Percentiles rank a stretch among this genome's conserved stretches.
Conservation (phyloP, 202 grass and related monocot genomes). For the Hordeum pubiflorum region DNA sequence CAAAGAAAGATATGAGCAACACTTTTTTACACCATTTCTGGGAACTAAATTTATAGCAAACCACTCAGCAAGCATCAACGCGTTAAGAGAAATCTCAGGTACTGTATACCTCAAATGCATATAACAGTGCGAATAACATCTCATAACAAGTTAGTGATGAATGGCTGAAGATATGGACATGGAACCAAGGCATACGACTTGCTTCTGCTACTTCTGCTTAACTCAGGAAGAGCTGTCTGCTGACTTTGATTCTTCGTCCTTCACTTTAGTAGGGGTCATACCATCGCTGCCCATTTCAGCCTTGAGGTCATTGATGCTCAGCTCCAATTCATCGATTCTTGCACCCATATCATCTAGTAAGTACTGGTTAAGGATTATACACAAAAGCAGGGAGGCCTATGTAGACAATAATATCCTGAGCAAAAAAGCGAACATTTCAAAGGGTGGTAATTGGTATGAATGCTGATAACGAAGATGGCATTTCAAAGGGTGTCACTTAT, state of each 20-base stretch:
- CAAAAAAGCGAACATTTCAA: neutral
- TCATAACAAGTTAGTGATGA: constrained; percentile 6
- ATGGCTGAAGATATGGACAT: neutral
- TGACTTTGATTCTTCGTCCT: constrained; percentile 50
- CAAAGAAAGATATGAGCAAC: too few relatives aligned
- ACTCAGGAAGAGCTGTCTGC: constrained; percentile 29
- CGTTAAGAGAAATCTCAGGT: neutral
- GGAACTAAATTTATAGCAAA: neutral
- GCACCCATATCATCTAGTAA: constrained; percentile 81
- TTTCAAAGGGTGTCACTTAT: neutral
- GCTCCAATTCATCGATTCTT: constrained; percentile 74
- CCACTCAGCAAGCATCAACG: neutral
- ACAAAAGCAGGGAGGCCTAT: neutral
- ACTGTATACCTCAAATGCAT: neutral
- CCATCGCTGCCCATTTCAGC: constrained; percentile 48
- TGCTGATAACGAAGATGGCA: neutral
- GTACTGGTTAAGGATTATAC: constrained; percentile 39
- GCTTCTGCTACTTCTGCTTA: neutral
- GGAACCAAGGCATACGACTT: neutral
- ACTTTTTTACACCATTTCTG: neutral
- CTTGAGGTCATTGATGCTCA: constrained; percentile 69
- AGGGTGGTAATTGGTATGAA: neutral
- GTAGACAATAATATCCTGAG: neutral
- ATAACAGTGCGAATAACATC: neutral
- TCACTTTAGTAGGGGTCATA: constrained; percentile 24